A percentile compares a stretch with the other conserved stretches of the same genome.
Conservation (phyloP, 768 basidiomycete species). For the Coprinopsis cinerea region DNA sequence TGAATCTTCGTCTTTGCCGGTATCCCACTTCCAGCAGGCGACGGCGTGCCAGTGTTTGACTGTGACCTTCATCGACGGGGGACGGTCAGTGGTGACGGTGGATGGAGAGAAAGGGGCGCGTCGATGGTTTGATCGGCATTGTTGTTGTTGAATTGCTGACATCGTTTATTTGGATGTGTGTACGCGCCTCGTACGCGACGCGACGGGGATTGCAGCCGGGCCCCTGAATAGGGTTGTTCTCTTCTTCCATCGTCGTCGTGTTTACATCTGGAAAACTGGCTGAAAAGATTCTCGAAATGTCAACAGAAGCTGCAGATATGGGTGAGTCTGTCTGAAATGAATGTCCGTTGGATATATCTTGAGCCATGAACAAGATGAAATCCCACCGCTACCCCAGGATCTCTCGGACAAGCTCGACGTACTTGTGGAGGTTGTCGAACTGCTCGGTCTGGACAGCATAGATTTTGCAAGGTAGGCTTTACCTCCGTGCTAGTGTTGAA, state of each 20-base stretch:
- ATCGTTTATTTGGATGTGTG: conserved; percentile 23
- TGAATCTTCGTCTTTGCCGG: conserved; percentile 30
- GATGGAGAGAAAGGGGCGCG: neutral
- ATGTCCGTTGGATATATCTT: neutral
- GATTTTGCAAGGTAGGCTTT: conserved; percentile 26
- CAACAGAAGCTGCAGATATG: neutral
- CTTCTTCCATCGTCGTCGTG: neutral
- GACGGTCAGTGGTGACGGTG: neutral
- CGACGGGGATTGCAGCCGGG: neutral
- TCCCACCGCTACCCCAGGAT: conserved; percentile 12
- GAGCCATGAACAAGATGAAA: neutral
- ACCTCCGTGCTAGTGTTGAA: neutral
- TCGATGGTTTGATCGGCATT: neutral
- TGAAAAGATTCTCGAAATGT: neutral
- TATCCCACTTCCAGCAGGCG: conserved; percentile 87
- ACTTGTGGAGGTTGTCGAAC: conserved; percentile 21
- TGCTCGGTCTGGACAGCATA: conserved; percentile 30
- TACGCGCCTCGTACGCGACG: conserved; percentile 19
- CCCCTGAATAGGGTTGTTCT: neutral
- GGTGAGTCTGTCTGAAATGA: neutral
- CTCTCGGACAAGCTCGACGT: conserved; percentile 18
- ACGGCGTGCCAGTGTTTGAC: conserved; percentile 87
- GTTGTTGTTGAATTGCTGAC: neutral
- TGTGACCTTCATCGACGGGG: conserved; percentile 61
- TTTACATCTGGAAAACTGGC: neutral